Percentiles rank a stretch among this genome's conserved stretches.
Evolutionary conservation across 768 basidiomycete species (phyloP).

Genomic region (Gelatoporia subvermispora): DNA sequence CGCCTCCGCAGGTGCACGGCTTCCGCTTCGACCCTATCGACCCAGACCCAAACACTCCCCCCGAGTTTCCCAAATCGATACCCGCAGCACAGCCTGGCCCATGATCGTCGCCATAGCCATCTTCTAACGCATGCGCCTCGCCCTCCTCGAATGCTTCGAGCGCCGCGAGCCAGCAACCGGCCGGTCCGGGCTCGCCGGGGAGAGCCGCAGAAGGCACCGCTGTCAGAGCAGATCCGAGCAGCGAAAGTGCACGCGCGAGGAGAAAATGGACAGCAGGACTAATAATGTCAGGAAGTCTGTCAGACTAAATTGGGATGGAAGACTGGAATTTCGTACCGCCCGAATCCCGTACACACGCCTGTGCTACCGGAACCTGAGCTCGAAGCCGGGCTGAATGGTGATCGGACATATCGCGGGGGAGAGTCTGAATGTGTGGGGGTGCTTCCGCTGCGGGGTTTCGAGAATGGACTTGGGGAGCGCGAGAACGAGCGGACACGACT

Average conservation of each 20-base stretch:
- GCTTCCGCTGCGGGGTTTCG: slow-evolving; percentile 16
- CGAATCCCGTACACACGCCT: background rate
- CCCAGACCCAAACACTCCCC: too few species aligned
- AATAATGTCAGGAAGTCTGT: slow-evolving; percentile 6
- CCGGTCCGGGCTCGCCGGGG: slow-evolving; percentile 47
- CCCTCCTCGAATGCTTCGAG: slow-evolving; percentile 69
- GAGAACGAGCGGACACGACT: slow-evolving; percentile 16
- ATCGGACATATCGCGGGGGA: background rate
- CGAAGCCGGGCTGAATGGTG: background rate
- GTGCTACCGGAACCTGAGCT: background rate
- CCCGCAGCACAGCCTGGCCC: too few species aligned
- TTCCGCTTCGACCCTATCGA: too few species aligned
- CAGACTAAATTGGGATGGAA: slow-evolving; percentile 1
- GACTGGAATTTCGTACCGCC: slow-evolving; percentile 9
- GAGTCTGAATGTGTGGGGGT: background rate
- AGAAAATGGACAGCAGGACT: slow-evolving; percentile 63
- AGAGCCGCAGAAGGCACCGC: slow-evolving; percentile 46
- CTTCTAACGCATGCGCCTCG: slow-evolving; percentile 29
- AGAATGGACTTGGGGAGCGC: slow-evolving; percentile 22
- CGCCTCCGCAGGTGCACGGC: background rate
- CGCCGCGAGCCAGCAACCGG: slow-evolving; percentile 62
- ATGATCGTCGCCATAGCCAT: too few species aligned
- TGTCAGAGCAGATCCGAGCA: slow-evolving; percentile 58
- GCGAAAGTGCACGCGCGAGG: slow-evolving; percentile 58
- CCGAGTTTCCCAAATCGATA: too few species aligned